Evolutionary conservation across 75 land plant genomes (phyloP).

Genomic region (Pseudotsuga menziesii): DNA sequence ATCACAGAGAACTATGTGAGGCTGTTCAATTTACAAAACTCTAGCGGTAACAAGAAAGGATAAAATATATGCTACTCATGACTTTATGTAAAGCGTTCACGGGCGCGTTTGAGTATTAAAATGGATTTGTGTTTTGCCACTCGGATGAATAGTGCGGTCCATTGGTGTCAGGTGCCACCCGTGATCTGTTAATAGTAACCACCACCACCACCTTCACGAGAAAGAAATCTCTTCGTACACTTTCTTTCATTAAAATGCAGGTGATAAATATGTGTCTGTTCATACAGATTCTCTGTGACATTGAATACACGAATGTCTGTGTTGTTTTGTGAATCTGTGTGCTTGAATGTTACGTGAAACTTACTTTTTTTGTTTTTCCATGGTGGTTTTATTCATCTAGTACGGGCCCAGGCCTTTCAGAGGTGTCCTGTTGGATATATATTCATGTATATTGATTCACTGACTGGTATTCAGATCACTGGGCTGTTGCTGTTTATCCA

Average conservation of each 20-base stretch:
- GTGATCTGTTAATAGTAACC: background rate
- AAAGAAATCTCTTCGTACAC: background rate
- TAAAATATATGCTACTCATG: too few relatives aligned
- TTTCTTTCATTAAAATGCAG: background rate
- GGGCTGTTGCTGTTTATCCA: background rate
- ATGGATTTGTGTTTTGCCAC: too few relatives aligned
- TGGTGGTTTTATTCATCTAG: background rate
- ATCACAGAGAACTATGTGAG: too few relatives aligned
- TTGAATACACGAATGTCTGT: background rate
- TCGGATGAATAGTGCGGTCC: too few relatives aligned
- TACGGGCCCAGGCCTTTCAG: background rate
- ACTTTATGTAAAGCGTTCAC: too few relatives aligned
- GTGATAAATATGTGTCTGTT: background rate
- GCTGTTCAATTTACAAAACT: too few relatives aligned
- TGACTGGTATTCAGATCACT: too few relatives aligned
- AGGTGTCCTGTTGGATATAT: background rate
- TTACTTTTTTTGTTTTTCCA: background rate
- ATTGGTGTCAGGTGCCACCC: constrained; percentile 1
- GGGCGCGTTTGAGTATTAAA: too few relatives aligned
- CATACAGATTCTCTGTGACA: background rate
- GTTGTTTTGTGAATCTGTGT: background rate
- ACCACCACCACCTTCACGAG: constrained; percentile 8
- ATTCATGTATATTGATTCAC: too few relatives aligned
- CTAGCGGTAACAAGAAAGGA: too few relatives aligned
- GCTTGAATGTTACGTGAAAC: background rate